Base-by-base conservation (phyloP, 805 yeast genomes). In the Jamesozyma gamospora region DNA sequence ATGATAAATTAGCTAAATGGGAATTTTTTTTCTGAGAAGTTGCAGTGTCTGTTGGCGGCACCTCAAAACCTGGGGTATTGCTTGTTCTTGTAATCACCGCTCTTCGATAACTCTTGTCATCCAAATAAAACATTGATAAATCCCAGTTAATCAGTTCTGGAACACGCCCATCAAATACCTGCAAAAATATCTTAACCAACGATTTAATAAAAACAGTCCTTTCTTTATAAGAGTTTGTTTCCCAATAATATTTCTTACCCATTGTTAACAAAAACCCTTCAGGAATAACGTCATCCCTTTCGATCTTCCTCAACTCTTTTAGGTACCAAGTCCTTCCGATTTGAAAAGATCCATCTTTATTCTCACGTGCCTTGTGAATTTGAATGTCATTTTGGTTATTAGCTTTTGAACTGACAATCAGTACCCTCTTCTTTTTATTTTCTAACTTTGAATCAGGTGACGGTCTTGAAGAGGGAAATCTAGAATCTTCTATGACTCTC, bases 241-340 rank as follows among this genome's bases (percentile, higher is more conserved):
- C 78, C 96, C 96, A 88, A 62, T 78, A 88, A 58, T 88, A 90
- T 34, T 71, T 75, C 54, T 87, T 88, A 31, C 82, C 82, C 55
- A 90, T 68, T 14, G 66, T 65, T 39, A 82, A 65, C 0, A 70
- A 44, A 41, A 83, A 67, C 2, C 88, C 86, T 36, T 74, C 71
- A 2, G 67, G 71, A 11, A 70, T 71, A 21, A 63, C 70, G 26
- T 44, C 39, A 43, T 79, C 84, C 40, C 73, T 67, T 26, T 77
- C 76, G 2, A 88, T 58, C 32, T 61, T 58, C 3, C 67, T 58
- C 46, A 90, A 64, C 49, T 84, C 94, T 43, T 74, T 82, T 51
- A 90, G 64, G 45, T 76, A 78, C 97, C 97, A 88, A 3, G 94
- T 82, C 52, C 96, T 73, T 26, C 97, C 97, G 37, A 88, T 84